Percentiles rank a stretch among this genome's conserved stretches.
These are phyloP conservation scores for Dichomitus squalens DNA, from an alignment of 1,284 basidiomycete species.

Conservation along the genomic window DNA sequence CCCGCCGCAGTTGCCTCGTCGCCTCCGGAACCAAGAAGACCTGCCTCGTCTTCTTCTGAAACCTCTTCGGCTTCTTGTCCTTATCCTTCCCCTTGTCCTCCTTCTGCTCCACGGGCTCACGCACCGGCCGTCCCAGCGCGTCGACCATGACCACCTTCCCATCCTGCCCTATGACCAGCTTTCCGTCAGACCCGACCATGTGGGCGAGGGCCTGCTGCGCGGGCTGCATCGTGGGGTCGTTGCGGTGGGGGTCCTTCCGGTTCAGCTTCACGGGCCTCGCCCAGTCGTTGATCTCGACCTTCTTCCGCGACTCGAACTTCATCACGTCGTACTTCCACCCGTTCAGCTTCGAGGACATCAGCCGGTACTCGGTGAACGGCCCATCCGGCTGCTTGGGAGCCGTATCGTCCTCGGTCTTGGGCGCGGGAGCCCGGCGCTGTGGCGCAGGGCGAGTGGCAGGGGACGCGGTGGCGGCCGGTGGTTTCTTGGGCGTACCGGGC, in stretches of 20 bases:
- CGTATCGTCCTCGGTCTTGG: slow-evolving; percentile 43
- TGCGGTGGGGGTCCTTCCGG: slow-evolving; percentile 73
- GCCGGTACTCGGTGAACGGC: slow-evolving; percentile 68
- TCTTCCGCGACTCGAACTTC: slow-evolving; percentile 77
- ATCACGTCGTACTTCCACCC: slow-evolving; percentile 87
- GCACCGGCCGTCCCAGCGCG: slow-evolving; percentile 70
- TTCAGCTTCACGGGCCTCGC: slow-evolving; percentile 79
- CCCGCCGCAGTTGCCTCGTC: slow-evolving; percentile 57
- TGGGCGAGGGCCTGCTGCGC: slow-evolving; percentile 58
- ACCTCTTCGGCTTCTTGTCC: slow-evolving; percentile 62
- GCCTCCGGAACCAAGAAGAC: slow-evolving; percentile 61
- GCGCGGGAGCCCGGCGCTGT: slow-evolving; percentile 32
- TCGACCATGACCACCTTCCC: slow-evolving; percentile 81
- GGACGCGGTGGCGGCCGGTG: slow-evolving; percentile 8
- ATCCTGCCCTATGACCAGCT: slow-evolving; percentile 75
- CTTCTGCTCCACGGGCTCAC: slow-evolving; percentile 22
- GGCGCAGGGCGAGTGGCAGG: slow-evolving; percentile 21
- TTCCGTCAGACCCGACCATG: slow-evolving; percentile 77
- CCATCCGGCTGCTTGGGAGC: slow-evolving; percentile 56
- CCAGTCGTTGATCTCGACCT: slow-evolving; percentile 68
- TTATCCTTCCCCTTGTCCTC: slow-evolving; percentile 39
- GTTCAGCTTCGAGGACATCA: slow-evolving; percentile 75
- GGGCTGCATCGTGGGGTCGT: slow-evolving; percentile 43
- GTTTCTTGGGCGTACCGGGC: slow-evolving; percentile 20
- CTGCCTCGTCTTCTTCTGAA: slow-evolving; percentile 85